Evolutionary conservation across 805 yeast species (phyloP), one percentile per base, ranked within the genome.

Genomic region (Kluyveromyces aestuarii): DNA sequence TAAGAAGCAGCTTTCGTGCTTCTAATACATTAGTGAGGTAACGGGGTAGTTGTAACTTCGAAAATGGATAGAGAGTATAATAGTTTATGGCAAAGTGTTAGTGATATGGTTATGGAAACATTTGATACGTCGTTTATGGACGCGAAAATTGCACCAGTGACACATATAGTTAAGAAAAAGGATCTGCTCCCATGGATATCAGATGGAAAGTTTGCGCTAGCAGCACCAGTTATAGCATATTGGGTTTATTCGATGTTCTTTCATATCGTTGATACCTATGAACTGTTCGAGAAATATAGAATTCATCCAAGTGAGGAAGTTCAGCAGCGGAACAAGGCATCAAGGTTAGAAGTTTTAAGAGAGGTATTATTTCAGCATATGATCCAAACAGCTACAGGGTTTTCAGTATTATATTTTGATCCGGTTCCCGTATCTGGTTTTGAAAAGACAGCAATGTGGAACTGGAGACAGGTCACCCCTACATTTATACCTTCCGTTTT

Each of bases 291-390:
- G 59, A 72, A 76, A 62, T 88, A 87, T 69, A 75, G 98, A 55
- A 88, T 93, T 46, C 99, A 93, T 65, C 90, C 98, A 18, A 81
- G 90, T 37, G 95, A 84, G 57, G 98, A 91, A 63, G 87, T 88
- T 49, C 58, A 72, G 33, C 63, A 76, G 45, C 77, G 93, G 55
- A 93, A 93, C 66, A 86, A 80, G 61, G 96, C 87, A 7, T 61
- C 86, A 0, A 67, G 81, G 48, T 46, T 59, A 5, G 85, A 84
- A 42, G 98, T 93, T 10, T 58, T 93, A 16, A 71, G 77, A 51
- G 96, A 90, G 55, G 99, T 93, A 42, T 58, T 87, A 7, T 56
- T 85, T 33, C 98, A 93, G 71, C 99, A 93, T 64, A 51, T 82
- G 13, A 75, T 91, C 49, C 99, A 93, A 70, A 76, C 93, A 2